phyloP scores from a whole-genome alignment of 331 rosid genomes.

The Quercus lobata region DNA sequence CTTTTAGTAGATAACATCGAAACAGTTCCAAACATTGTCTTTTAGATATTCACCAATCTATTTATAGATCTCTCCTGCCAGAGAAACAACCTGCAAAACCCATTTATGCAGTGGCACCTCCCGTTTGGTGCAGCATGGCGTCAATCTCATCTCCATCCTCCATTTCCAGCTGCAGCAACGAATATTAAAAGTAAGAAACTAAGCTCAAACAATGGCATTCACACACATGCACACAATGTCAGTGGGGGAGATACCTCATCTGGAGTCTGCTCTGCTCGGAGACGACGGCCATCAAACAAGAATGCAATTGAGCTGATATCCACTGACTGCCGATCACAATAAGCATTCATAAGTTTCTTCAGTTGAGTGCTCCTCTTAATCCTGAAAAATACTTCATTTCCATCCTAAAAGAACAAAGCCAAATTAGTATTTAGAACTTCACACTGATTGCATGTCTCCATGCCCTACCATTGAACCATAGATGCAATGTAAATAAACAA shows the following conservation, averaged over 20 bases:
- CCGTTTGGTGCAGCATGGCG: slow-evolving; percentile 89
- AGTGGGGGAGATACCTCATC: slow-evolving; percentile 47
- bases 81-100: not conserved
- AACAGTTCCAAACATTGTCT: not conserved
- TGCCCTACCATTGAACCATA: not conserved
- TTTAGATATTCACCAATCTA: slow-evolving; percentile 9
- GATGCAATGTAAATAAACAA: not conserved
- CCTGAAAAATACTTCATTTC: slow-evolving; percentile 77
- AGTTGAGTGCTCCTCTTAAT: slow-evolving; percentile 73
- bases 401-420: slow-evolving; percentile 44
- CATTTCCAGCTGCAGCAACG: slow-evolving; percentile 63
- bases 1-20: not conserved
- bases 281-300: slow-evolving; percentile 77
- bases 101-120: slow-evolving; percentile 43
- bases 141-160: slow-evolving; percentile 86
- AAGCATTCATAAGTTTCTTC: slow-evolving; percentile 77
- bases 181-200: not conserved
- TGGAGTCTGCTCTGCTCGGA: slow-evolving; percentile 74
- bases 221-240: not conserved
- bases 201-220: not conserved
- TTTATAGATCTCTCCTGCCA: slow-evolving; percentile 10
- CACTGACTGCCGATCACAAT: slow-evolving; percentile 71
- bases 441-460: not conserved
- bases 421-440: not conserved
- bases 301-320: slow-evolving; percentile 68